Conservation (phyloP, 2,329 filamentous ascomycete genomes). For the Cladosporium velox region DNA sequence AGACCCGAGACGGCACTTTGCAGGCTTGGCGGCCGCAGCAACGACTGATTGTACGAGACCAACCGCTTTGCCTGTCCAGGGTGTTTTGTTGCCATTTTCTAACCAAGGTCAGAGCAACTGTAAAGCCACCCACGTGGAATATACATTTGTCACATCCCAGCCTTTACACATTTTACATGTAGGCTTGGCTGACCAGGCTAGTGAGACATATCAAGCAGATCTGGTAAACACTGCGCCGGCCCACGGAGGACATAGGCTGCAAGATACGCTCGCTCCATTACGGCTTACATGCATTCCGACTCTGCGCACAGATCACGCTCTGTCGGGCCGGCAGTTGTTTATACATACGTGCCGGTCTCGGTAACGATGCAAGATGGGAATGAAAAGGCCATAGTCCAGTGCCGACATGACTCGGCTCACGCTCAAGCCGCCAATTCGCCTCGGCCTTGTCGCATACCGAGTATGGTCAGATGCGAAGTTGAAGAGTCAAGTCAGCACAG, state of each 20-base stretch:
- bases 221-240: neutral
- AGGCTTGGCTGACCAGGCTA: neutral
- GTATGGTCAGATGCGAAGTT: neutral
- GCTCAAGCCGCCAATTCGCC: neutral
- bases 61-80: neutral
- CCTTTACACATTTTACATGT: no score
- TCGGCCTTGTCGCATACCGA: neutral
- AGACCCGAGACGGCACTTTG: neutral
- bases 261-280: neutral
- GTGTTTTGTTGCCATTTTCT: no score
- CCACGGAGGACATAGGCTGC: no score
- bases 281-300: neutral
- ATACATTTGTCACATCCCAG: neutral
- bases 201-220: neutral
- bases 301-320: neutral
- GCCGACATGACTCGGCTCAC: neutral
- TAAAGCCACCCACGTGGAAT: neutral
- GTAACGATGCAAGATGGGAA: neutral
- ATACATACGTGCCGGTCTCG: neutral
- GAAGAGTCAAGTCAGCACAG: neutral
- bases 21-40: neutral
- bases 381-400: neutral
- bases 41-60: neutral
- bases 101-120: neutral
- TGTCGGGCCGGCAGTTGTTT: neutral